Evolutionary conservation across 2,329 filamentous ascomycete genomes (phyloP), one percentile per base, ranked within the genome.

Genomic region (Pseudogymnoascus sp.): DNA sequence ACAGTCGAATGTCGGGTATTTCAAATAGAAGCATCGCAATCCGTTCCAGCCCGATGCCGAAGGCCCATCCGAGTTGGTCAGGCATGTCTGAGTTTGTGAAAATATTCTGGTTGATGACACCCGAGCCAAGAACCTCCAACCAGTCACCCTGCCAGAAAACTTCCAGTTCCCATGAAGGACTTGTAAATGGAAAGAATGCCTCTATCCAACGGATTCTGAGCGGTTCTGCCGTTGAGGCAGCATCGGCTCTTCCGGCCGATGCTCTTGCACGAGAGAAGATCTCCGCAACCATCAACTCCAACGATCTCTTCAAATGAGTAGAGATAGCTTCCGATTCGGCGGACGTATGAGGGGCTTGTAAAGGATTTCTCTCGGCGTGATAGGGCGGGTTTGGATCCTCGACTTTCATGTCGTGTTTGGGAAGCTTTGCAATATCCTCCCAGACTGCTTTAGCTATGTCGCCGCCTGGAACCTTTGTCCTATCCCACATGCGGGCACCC

Each of bases 1-100:
- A 97, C 4, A 97, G 85, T 11, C 95, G 88, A 69, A 99, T 99
- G 73, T 99, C 95, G 0, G 93, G 91, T 64, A 99, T 96, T 64
- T 90, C 88, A 79, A 97, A 99, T 23, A 99, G 84, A 37, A 99
- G 84, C 95, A 99, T 99, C 65, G 95, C 93, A 67, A 99, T 93
- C 65, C 95, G 86, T 76, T 99, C 95, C 29, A 99, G 83, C 2
- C 95, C 95, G 17, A 97, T 81, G 37, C 95, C 95, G 76, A 97
- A 99, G 0, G 95, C 95, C 95, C 95, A 99, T 4, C 93, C 93
- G 2, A 96, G 76, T 71, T 90, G 86, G 63, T 84, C 78, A 3
- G 89, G 86, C 53, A 91, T 86, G 60, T 86, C 88, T 0, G 93
- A 92, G 62, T 90, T 87, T 74, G 84, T 84, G 65, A 95, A 84